phyloP scores from a whole-genome alignment of 805 yeast species.

The Kregervanrija pseudodelftensis region DNA sequence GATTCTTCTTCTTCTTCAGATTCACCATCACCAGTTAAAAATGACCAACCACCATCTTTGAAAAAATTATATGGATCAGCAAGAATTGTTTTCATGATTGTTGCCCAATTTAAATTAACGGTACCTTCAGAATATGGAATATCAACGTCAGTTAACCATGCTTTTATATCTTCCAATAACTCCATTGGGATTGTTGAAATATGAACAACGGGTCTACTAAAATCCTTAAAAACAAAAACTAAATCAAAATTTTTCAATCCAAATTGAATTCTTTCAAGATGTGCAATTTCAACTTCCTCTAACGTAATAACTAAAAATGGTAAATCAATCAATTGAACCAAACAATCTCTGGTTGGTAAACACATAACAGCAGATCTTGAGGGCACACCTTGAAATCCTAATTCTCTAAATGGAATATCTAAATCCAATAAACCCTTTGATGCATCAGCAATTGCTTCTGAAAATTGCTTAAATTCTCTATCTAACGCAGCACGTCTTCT shows the following conservation, averaged over 20 bases:
- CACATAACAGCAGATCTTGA: conserved; percentile 88
- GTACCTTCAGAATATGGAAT: conserved; percentile 93
- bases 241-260: conserved; percentile 94
- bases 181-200: conserved; percentile 94
- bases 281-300: conserved; percentile 89
- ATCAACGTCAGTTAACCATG: conserved; percentile 97
- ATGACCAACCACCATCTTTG: conserved; percentile 92
- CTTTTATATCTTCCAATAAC: conserved; percentile 82
- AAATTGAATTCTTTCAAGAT: conserved; percentile 93
- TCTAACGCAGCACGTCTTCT: conserved; percentile 84
- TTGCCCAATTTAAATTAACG: conserved; percentile 90
- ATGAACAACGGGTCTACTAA: conserved; percentile 79
- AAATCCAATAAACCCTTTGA: conserved; percentile 78
- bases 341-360: conserved; percentile 96
- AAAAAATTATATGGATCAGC: conserved; percentile 94
- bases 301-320: conserved; percentile 90
- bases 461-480: conserved; percentile 83
- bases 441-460: conserved; percentile 85
- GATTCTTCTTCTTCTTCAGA: conserved; percentile 63
- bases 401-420: conserved; percentile 90
- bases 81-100: conserved; percentile 88
- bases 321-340: conserved; percentile 88
- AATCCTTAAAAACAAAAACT: conserved; percentile 95
- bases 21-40: conserved; percentile 84
- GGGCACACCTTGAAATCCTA: conserved; percentile 97